Evolutionary conservation across 225 moss, liverwort and hornwort genomes (phyloP).

Genomic region (Polytrichum formosum): DNA sequence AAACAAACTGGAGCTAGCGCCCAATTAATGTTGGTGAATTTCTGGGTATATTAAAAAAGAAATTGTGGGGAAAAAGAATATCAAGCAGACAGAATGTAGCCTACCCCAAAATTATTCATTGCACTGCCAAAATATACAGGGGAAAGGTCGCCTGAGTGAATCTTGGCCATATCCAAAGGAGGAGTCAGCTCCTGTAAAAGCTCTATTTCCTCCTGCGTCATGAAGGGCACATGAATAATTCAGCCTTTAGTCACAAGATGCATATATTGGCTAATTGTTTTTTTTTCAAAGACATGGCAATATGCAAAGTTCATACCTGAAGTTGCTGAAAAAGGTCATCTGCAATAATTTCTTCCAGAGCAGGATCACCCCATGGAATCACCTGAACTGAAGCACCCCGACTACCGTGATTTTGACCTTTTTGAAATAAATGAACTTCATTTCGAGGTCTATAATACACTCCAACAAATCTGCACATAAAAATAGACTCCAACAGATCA

Average conservation of each 20-base stretch:
- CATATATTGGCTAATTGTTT: too few species aligned
- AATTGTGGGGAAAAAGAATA: too few species aligned
- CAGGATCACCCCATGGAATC: slow-evolving; percentile 74
- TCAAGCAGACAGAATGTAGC: slow-evolving; percentile 1
- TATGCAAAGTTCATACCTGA: slow-evolving; percentile 36
- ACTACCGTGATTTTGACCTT: slow-evolving; percentile 76
- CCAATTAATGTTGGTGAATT: too few species aligned
- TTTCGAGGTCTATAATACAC: slow-evolving; percentile 88
- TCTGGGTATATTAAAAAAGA: too few species aligned
- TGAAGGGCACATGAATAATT: background rate
- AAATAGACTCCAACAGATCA: background rate
- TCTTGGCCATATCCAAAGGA: slow-evolving; percentile 78
- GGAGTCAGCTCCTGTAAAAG: slow-evolving; percentile 90
- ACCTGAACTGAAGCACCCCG: slow-evolving; percentile 64
- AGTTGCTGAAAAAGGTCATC: slow-evolving; percentile 72
- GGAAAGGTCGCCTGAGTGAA: slow-evolving; percentile 85
- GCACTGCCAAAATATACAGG: slow-evolving; percentile 97
- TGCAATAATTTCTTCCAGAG: slow-evolving; percentile 67
- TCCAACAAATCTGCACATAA: slow-evolving; percentile 68
- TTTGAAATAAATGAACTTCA: slow-evolving; percentile 86
- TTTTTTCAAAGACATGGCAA: too few species aligned
- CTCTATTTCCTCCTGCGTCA: slow-evolving; percentile 80
- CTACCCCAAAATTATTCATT: slow-evolving; percentile 99
- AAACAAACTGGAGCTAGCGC: too few species aligned
- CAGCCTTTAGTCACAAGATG: too few species aligned